These are phyloP conservation scores for Silene noctiflora DNA, from an alignment of 179 eudicot genomes.

Conservation along the genomic window DNA sequence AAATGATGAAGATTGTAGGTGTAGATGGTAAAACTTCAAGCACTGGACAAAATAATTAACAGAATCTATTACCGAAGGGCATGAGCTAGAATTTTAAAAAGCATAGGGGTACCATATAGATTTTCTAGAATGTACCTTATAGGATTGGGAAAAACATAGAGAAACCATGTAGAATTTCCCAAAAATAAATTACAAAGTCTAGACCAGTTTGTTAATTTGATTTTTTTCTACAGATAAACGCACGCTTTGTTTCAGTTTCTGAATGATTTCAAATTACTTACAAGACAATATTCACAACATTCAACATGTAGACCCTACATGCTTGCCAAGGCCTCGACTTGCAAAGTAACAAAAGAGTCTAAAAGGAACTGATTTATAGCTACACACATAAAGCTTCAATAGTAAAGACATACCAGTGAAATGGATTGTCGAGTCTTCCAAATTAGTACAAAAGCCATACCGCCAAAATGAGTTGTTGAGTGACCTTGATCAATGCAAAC, in stretches of 20 bases:
- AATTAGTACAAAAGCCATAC: slow-evolving; percentile 1
- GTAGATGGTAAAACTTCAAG: no score
- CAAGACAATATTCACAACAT: neutral
- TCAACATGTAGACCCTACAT: neutral
- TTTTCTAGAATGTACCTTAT: no score
- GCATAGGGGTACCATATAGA: no score
- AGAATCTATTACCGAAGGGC: no score
- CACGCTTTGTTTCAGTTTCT: neutral
- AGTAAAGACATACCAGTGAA: slow-evolving; percentile 9
- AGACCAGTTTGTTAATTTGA: no score
- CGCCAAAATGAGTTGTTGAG: slow-evolving; percentile 1
- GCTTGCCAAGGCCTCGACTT: neutral
- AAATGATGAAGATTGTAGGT: no score
- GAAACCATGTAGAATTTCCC: no score
- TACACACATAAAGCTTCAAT: slow-evolving; percentile 2
- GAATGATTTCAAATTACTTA: neutral
- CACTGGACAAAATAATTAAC: no score
- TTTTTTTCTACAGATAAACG: neutral
- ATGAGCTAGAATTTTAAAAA: no score
- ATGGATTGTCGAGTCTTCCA: slow-evolving; percentile 1
- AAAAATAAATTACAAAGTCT: neutral
- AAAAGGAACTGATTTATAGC: neutral
- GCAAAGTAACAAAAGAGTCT: slow-evolving; percentile 1
- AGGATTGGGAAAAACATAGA: no score
- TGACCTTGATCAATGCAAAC: neutral